Evolutionary conservation across 1,139 yeast species (phyloP).

Genomic region (Magnusiomyces magnusii): DNA sequence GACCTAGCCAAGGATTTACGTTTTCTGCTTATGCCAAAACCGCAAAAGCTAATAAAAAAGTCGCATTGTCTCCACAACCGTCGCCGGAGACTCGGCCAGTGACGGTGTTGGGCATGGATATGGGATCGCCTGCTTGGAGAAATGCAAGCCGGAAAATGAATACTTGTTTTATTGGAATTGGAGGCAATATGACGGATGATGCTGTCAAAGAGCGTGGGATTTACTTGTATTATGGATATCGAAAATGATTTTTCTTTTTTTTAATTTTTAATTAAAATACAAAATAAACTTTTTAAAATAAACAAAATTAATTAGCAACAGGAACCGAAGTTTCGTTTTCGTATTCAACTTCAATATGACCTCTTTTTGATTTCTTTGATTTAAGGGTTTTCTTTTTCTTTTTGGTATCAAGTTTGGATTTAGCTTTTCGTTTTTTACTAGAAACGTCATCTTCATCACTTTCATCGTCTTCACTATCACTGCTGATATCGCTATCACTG

Average conservation of each 20-base stretch:
- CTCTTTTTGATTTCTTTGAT: constrained; percentile 38
- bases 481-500: constrained; percentile 28
- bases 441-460: constrained; percentile 33
- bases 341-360: constrained; percentile 76
- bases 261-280: neutral
- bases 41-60: constrained; percentile 8
- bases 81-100: constrained; percentile 15
- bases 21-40: constrained; percentile 26
- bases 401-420: constrained; percentile 31
- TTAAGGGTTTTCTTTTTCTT: constrained; percentile 28
- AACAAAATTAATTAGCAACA: neutral
- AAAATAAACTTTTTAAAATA: neutral
- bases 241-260: constrained; percentile 6
- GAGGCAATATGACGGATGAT: constrained; percentile 28
- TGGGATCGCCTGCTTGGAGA: constrained; percentile 27
- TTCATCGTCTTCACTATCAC: constrained; percentile 28
- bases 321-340: constrained; percentile 51
- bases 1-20: constrained; percentile 21
- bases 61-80: constrained; percentile 2
- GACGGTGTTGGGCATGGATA: constrained; percentile 22
- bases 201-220: constrained; percentile 32
- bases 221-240: constrained; percentile 33
- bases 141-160: constrained; percentile 31
- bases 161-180: constrained; percentile 32
- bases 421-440: constrained; percentile 26